Evolutionary conservation across 108 stramenopile genomes (phyloP), one percentile per base, ranked within the genome.

Genomic region (Skeletonema marinoi): DNA sequence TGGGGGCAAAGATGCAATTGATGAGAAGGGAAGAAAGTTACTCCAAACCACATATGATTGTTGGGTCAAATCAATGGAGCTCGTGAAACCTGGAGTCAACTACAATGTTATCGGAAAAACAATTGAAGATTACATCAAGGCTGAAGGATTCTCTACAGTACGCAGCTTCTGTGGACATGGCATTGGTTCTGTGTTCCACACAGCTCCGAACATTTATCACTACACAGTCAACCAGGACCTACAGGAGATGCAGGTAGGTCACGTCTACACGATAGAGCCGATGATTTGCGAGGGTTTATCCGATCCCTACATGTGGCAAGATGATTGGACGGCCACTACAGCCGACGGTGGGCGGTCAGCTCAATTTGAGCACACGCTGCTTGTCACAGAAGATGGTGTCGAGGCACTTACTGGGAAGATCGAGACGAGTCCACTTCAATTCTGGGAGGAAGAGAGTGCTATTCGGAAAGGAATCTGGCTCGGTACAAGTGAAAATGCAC

Each of bases 201-300:
- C 90, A 48, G 93, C 79, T 38, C 98, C 98, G 35, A 96, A 96
- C 73, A 89, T 99, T 41, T 81, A 93, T 32, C 98, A 99, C 85
- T 98, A 96, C 74, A 74, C 84, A n/a, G 98, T 98, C 82, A 89
- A 85, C 75, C 93, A 97, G 70, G 88, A 91, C 33, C 88, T 89
- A 60, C 92, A 92, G 6, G 76, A 85, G 70, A 98, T 98, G 94
- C 85, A 90, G 25, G 68, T 86, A 0, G 98, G 98, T 10, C 97
- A 98, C 81, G 96, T 94, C 32, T 97, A 98, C 89, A 99, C 98
- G 17, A 98, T 99, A 66, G 98, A 99, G 81, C 98, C 98, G 13
- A 98, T 98, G 98, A 97, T 99, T 72, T 95, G 93, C 67, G 94
- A 97, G 75, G 97, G 97, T n/a, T 66, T 64, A 9, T 74, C 62